phyloP scores from a whole-genome alignment of 331 rosid genomes.

The Malus hybrid region DNA sequence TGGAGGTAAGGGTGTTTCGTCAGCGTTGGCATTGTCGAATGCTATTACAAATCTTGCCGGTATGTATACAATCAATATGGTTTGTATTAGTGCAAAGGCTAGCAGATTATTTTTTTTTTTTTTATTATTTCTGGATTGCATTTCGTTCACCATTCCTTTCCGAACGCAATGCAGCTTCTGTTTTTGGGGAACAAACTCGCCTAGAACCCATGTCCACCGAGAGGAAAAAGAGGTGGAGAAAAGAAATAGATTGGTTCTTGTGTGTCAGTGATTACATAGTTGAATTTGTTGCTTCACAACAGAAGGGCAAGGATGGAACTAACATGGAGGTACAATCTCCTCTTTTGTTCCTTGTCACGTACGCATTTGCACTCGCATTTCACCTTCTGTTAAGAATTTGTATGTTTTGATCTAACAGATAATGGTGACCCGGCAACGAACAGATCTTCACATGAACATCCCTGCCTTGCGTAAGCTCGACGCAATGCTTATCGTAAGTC shows the following conservation, averaged over 20 bases:
- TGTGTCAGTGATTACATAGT: conserved; percentile 78
- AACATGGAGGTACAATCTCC: conserved; percentile 64
- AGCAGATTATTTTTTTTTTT: not conserved
- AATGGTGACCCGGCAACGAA: conserved; percentile 87
- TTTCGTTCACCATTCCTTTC: not conserved
- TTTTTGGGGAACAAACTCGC: conserved; percentile 84
- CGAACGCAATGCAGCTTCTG: conserved; percentile 58
- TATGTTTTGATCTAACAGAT: conserved; percentile 40
- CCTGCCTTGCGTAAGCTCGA: conserved; percentile 91
- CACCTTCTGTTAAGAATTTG: conserved; percentile 3
- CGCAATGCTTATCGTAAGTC: conserved; percentile 76
- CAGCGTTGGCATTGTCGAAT: conserved; percentile 94
- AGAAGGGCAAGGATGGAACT: conserved; percentile 68
- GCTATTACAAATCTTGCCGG: conserved; percentile 98
- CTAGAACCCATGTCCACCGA: conserved; percentile 82
- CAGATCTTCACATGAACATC: conserved; percentile 86
- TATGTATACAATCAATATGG: conserved; percentile 4
- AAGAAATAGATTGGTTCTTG: conserved; percentile 82
- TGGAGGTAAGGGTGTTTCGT: conserved; percentile 96
- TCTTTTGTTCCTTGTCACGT: not conserved
- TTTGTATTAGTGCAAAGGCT: not conserved
- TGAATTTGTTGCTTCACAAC: conserved; percentile 88
- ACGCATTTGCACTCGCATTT: not conserved
- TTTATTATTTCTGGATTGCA: not conserved
- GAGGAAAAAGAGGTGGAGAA: conserved; percentile 78